Evolutionary conservation across 805 yeast genomes (phyloP), one percentile per base, ranked within the genome.

Genomic region (Candida caryicola): DNA sequence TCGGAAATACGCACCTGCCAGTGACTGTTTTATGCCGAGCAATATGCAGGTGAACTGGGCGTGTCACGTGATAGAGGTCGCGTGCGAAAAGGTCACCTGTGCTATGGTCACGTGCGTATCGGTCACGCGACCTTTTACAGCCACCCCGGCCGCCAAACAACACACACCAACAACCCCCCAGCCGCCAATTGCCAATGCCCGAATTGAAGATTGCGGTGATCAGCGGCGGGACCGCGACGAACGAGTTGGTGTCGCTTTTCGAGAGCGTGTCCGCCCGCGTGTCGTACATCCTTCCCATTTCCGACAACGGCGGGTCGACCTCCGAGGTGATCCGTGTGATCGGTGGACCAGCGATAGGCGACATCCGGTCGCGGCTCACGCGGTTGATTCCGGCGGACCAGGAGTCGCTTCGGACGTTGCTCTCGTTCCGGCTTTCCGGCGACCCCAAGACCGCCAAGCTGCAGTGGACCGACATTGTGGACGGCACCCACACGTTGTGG

Each of bases 311-410:
- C 13, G 97, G 97, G 0, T 89, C 96, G 2, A 87, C 96, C 0
- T 82, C 95, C 18, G 97, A 90, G 60, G 75, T 90, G 17, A 71
- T 89, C 4, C 64, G 96, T 10, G 86, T 88, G 1, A 69, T 90
- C 13, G 96, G 96, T 2, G 97, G 98, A 0, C 95, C 96, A 2
- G 96, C 97, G 0, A 87, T 90, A 37, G 98, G 98, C 2, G 98
- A 90, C 55, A 72, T 90, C 2, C 66, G 97, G 34, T 86, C 95
- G 0, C 61, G 98, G 39, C 71, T 89, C 19, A 85, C 88, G 0
- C 63, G 90, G 37, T 62, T 90, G 41, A 82, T 87, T 25, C 83
- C 88, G 1, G 74, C 71, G 23, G 64, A 71, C 18, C 66, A 67
- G 31, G 52, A 42, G 10, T 54, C 54, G 0, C 45, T 74, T 25